phyloP scores from a whole-genome alignment of 1,284 basidiomycete species.

The Pisolithus thermaeus region DNA sequence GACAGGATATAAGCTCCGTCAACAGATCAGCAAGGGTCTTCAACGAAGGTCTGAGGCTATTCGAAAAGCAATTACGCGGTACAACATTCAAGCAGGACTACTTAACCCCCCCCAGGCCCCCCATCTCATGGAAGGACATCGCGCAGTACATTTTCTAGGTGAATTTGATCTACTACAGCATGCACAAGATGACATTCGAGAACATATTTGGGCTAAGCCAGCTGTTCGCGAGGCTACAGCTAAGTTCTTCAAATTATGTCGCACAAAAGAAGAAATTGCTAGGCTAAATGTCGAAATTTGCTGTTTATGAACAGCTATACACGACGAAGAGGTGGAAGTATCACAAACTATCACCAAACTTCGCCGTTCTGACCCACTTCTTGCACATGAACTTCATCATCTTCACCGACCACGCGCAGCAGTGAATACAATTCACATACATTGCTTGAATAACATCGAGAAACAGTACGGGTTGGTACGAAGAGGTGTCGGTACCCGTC shows the following conservation, averaged over 20 bases:
- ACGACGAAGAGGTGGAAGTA: too few species aligned
- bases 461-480: too few species aligned
- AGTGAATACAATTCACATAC: too few species aligned
- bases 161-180: not conserved
- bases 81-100: slow-evolving; percentile 3
- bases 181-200: not conserved
- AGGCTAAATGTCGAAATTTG: not conserved
- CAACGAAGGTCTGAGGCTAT: slow-evolving; percentile 2
- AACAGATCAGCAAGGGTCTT: slow-evolving; percentile 7
- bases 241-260: not conserved
- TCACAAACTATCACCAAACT: too few species aligned
- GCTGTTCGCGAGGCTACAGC: not conserved
- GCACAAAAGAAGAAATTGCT: not conserved
- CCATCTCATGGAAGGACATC: slow-evolving; percentile 6
- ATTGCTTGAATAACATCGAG: too few species aligned
- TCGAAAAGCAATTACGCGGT: not conserved
- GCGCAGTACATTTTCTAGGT: not conserved
- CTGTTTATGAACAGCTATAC: not conserved
- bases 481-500: too few species aligned
- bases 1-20: slow-evolving; percentile 6
- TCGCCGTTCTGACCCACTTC: too few species aligned
- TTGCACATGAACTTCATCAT: too few species aligned
- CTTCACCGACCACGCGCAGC: too few species aligned
- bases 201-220: not conserved
- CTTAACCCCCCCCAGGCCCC: not conserved